Percentiles rank a stretch among this genome's conserved stretches.
Conservation (phyloP, 176 grass and related monocot species). For the Eremochloa ophiuroides region DNA sequence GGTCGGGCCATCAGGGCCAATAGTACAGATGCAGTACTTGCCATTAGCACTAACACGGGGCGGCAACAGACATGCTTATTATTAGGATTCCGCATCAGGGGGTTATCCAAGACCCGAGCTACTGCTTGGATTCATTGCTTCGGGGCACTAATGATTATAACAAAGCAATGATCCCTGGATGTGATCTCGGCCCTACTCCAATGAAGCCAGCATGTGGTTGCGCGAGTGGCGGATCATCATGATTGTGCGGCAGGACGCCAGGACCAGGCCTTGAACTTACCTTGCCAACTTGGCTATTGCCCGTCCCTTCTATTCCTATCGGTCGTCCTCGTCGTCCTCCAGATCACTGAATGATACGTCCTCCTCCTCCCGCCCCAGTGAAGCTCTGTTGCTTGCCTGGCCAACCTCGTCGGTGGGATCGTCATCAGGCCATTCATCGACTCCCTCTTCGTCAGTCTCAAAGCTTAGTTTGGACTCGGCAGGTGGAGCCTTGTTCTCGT, state of each 20-base stretch:
- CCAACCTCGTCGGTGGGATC: conserved; percentile 23
- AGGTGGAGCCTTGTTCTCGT: neutral
- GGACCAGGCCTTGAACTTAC: neutral
- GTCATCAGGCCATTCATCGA: conserved; percentile 54
- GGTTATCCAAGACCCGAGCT: conserved; percentile 20
- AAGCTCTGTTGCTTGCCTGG: conserved; percentile 16
- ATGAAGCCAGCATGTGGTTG: conserved; percentile 37
- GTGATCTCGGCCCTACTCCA: conserved; percentile 22
- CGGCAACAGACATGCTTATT: neutral
- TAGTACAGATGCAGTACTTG: conserved; percentile 29
- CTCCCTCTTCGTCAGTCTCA: conserved; percentile 31
- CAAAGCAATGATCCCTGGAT: conserved; percentile 21
- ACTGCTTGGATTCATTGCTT: conserved; percentile 33
- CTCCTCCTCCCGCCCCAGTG: conserved; percentile 43
- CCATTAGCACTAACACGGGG: conserved; percentile 28
- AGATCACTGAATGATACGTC: conserved; percentile 78
- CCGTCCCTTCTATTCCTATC: neutral
- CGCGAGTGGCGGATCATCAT: conserved; percentile 5
- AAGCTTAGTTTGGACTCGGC: neutral
- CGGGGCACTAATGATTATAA: neutral
- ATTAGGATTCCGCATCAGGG: conserved; percentile 6
- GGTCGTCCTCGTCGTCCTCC: conserved; percentile 39
- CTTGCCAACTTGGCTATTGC: conserved; percentile 12
- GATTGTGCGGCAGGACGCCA: neutral
- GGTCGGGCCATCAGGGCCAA: neutral